Percentiles rank a stretch among this genome's conserved stretches.
phyloP scores from a whole-genome alignment of 78 protist species.

The Dictyostelium brefeldianum region DNA sequence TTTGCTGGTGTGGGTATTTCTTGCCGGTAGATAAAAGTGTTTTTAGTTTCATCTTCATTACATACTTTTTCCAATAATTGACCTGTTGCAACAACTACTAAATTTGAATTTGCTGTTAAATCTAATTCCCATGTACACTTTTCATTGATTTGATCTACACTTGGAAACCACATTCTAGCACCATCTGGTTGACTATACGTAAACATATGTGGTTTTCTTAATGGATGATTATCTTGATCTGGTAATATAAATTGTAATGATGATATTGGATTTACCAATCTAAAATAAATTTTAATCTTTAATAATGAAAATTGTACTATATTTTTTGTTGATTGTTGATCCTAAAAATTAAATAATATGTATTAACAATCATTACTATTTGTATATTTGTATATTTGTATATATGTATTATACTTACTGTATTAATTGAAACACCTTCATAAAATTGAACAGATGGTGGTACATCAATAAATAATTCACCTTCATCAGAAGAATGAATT shows the following conservation, averaged over 20 bases:
- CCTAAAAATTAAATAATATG: background rate
- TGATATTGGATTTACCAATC: slow-evolving; percentile 18
- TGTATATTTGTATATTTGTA: background rate
- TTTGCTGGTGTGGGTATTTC: slow-evolving; percentile 57
- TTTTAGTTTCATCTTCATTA: slow-evolving; percentile 57
- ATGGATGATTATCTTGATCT: slow-evolving; percentile 29
- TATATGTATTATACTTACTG: slow-evolving; percentile 3
- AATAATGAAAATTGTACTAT: slow-evolving; percentile 60
- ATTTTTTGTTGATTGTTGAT: slow-evolving; percentile 3
- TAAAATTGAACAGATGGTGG: slow-evolving; percentile 57
- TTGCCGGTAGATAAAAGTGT: slow-evolving; percentile 61
- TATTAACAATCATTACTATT: background rate
- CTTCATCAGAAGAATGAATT: slow-evolving; percentile 51
- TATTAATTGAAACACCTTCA: slow-evolving; percentile 13
- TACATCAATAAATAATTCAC: slow-evolving; percentile 61
- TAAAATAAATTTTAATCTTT: slow-evolving; percentile 15
- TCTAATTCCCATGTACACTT: slow-evolving; percentile 81
- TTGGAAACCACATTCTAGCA: slow-evolving; percentile 82
- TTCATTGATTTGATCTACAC: slow-evolving; percentile 55
- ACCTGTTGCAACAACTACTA: slow-evolving; percentile 60
- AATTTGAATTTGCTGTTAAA: slow-evolving; percentile 53
- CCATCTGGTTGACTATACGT: slow-evolving; percentile 53
- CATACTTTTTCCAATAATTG: slow-evolving; percentile 64
- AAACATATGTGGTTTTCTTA: slow-evolving; percentile 59
- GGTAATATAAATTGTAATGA: slow-evolving; percentile 57